Evolutionary conservation across 495 filamentous ascomycete genomes (phyloP).

Genomic region (Penicillium steckii): DNA sequence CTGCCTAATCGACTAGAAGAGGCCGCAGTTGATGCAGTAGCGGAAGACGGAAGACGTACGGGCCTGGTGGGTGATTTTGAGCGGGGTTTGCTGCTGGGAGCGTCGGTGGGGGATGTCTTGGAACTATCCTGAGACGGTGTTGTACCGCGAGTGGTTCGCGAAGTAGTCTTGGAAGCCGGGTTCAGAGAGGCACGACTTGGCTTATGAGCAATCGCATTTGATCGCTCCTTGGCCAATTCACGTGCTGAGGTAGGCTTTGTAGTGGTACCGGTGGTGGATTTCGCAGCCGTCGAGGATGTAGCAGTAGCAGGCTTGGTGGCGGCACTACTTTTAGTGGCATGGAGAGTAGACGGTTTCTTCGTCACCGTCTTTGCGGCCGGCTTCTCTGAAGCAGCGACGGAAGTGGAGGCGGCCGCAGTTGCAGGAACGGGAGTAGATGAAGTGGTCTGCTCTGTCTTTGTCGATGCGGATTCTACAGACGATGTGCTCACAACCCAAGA

Average conservation of each 20-base stretch:
- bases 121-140: conserved; percentile 31
- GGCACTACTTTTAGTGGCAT: conserved; percentile 39
- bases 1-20: conserved; percentile 55
- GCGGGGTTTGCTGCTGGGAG: conserved; percentile 49
- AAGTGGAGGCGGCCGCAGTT: neutral
- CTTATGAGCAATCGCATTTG: conserved; percentile 29
- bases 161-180: conserved; percentile 23
- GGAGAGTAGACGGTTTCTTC: conserved; percentile 42
- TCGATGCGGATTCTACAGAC: conserved; percentile 12
- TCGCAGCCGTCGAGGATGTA: conserved; percentile 24
- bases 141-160: conserved; percentile 31
- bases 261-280: conserved; percentile 16
- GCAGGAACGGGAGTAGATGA: neutral
- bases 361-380: conserved; percentile 31
- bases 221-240: conserved; percentile 30
- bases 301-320: conserved; percentile 23
- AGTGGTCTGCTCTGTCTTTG: conserved; percentile 19
- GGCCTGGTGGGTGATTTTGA: conserved; percentile 65
- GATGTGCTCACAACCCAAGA: conserved; percentile 1
- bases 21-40: conserved; percentile 62
- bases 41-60: conserved; percentile 57
- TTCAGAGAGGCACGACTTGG: conserved; percentile 35
- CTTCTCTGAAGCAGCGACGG: conserved; percentile 13
- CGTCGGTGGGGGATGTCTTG: conserved; percentile 23
- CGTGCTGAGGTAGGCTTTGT: conserved; percentile 17